Evolutionary conservation across 768 basidiomycete genomes (phyloP).

Genomic region (Sarcomyxa edulis): DNA sequence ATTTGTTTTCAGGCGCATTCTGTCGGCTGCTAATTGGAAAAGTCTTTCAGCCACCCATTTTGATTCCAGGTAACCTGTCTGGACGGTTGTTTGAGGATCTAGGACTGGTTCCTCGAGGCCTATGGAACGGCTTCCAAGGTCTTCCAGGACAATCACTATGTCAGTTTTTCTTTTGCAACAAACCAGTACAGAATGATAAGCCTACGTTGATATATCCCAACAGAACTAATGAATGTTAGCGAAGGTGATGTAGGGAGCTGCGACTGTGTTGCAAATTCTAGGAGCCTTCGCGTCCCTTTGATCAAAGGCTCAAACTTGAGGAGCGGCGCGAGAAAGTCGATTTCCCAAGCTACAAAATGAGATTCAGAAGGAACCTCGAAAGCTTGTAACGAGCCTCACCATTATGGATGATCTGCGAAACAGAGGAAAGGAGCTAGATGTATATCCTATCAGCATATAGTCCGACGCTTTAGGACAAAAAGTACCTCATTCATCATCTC

Average conservation of each 20-base stretch:
- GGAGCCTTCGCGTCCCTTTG: constrained; percentile 22
- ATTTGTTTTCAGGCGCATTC: constrained; percentile 19
- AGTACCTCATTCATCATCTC: too few relatives aligned
- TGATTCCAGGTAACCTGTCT: constrained; percentile 31
- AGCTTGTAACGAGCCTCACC: constrained; percentile 9
- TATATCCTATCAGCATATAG: too few relatives aligned
- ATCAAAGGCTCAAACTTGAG: constrained; percentile 22
- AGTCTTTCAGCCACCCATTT: constrained; percentile 39
- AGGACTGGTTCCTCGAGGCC: constrained; percentile 13
- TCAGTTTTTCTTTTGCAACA: too few relatives aligned
- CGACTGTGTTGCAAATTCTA: constrained; percentile 25
- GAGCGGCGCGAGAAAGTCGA: constrained; percentile 32
- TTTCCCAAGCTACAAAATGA: constrained; percentile 26
- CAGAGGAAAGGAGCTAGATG: constrained; percentile 10
- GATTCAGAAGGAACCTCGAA: too few relatives aligned
- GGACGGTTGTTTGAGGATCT: constrained; percentile 19
- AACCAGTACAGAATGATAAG: constrained; percentile 1
- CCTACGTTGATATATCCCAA: constrained; percentile 22
- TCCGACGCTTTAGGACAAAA: too few relatives aligned
- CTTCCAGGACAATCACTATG: too few relatives aligned
- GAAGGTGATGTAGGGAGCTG: constrained; percentile 12
- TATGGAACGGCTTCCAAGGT: too few relatives aligned
- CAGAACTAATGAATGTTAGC: constrained; percentile 27
- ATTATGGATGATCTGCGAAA: constrained; percentile 20
- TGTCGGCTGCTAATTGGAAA: constrained; percentile 20